Conservation (phyloP, 371 early-diverging fungal species). For the Phascolomyces articulosus region DNA sequence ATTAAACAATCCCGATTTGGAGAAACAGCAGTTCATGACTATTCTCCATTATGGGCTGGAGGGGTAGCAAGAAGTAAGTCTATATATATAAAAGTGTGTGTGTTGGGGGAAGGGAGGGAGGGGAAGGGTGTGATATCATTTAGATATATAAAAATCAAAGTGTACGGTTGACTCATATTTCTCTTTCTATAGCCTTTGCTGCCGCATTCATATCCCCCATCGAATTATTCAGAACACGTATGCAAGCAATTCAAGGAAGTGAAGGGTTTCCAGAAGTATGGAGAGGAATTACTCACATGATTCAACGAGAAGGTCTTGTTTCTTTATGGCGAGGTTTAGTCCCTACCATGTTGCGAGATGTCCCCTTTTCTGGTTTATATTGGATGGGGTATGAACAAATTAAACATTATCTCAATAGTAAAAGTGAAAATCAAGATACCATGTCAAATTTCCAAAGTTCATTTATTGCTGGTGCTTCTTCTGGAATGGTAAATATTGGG, state of each 20-base stretch:
- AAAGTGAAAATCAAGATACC: slow-evolving; percentile 12
- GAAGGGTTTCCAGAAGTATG: slow-evolving; percentile 64
- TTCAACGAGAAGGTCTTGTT: slow-evolving; percentile 60
- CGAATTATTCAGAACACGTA: slow-evolving; percentile 89
- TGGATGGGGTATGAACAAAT: slow-evolving; percentile 92
- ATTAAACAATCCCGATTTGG: slow-evolving; percentile 22
- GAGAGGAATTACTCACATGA: slow-evolving; percentile 66
- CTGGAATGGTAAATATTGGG: slow-evolving; percentile 66
- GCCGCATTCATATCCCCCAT: slow-evolving; percentile 88
- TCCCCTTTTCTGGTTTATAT: slow-evolving; percentile 75
- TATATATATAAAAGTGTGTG: not conserved
- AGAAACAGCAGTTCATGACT: slow-evolving; percentile 32
- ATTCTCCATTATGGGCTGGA: slow-evolving; percentile 83
- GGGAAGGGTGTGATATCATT: too few species aligned
- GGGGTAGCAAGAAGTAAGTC: slow-evolving; percentile 77
- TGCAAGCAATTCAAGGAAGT: slow-evolving; percentile 74
- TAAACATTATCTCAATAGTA: slow-evolving; percentile 28
- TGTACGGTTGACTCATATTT: not conserved
- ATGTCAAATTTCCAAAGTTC: slow-evolving; percentile 58
- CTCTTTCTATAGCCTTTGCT: slow-evolving; percentile 58
- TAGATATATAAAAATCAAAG: not conserved
- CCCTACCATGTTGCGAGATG: slow-evolving; percentile 54
- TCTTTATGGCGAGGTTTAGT: slow-evolving; percentile 78
- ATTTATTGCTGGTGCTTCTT: slow-evolving; percentile 78
- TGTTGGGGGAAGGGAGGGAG: too few species aligned